Evolutionary conservation across 306 rosid species (phyloP), one percentile per base, ranked within the genome.

Genomic region (Cicer pinnatifidum): DNA sequence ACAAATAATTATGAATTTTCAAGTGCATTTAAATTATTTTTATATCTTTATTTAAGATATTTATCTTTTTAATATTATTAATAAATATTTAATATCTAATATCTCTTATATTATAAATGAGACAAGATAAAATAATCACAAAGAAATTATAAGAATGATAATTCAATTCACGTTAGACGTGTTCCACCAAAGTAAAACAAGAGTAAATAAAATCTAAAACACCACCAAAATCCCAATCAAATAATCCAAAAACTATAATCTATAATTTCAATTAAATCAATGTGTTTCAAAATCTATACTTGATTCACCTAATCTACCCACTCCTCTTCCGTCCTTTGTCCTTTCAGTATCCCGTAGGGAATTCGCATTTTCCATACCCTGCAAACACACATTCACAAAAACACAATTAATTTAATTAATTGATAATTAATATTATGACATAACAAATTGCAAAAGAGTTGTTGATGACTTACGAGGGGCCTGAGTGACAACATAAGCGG

Each of bases 401-500:
- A 52, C 62, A 69, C 64, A 12, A 41, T 56, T 19, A 20, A 57
- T 20, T 38, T 3, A 1, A 13, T 6, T 7, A 39, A 15, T 13
- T 13, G 8, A 3, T 65, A 3, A 6, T 5, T 16, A 19, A 57
- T 12, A 16, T 20, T 12, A 4, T n/a, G 16, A 17, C 7, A 13
- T 35, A 53, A 6, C 3, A n/a, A 2, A 60, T 6, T 6, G 2
- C 46, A 61, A 37, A 8, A 9, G 2, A 9, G 4, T 28, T 28
- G 35, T 3, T 28, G 4, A 28, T 11, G 10, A 69, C 92, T 54
- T 74, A 92, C 97, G 74, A 0, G 97, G 98, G 45, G 92, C 74
- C 6, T 86, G 96, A 8, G 90, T 78, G 37, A 90, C 96, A 9
- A 89, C 92, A 47, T 74, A 71, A 0, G 92, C 98, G 7, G 90